phyloP scores from a whole-genome alignment of 1,284 basidiomycete genomes.

The Malassezia brasiliensis region DNA sequence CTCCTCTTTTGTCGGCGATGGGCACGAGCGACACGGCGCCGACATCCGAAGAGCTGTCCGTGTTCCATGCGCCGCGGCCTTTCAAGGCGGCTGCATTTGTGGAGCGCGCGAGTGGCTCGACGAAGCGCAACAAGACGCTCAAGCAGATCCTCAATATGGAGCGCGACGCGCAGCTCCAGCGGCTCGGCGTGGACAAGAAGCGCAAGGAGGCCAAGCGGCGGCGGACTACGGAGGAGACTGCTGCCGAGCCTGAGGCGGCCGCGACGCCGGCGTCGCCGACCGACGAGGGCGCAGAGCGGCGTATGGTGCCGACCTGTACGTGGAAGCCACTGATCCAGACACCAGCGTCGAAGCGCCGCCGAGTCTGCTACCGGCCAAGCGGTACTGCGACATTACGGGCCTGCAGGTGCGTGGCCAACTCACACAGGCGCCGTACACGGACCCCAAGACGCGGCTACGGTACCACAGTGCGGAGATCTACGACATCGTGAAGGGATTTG shows the following conservation, averaged over 20 bases:
- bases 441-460: constrained; percentile 67
- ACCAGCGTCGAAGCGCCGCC: constrained; percentile 75
- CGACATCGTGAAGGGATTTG: constrained; percentile 67
- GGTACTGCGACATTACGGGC: constrained; percentile 78
- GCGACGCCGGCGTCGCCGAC: neutral
- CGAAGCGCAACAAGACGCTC: constrained; percentile 33
- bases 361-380: constrained; percentile 64
- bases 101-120: constrained; percentile 21
- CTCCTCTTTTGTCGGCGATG: neutral
- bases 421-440: constrained; percentile 66
- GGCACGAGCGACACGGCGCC: constrained; percentile 5
- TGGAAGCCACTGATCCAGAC: constrained; percentile 52
- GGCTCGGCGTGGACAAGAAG: constrained; percentile 7
- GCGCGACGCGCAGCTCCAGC: constrained; percentile 24
- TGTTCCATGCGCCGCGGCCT: constrained; percentile 21
- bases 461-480: constrained; percentile 80
- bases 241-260: neutral
- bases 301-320: constrained; percentile 17
- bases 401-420: constrained; percentile 57
- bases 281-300: neutral
- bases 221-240: neutral
- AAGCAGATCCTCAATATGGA: constrained; percentile 39
- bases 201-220: neutral
- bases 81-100: constrained; percentile 27
- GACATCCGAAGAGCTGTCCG: constrained; percentile 23